Evolutionary conservation across 2,329 filamentous ascomycete species (phyloP).

Genomic region (Alternaria sp.): DNA sequence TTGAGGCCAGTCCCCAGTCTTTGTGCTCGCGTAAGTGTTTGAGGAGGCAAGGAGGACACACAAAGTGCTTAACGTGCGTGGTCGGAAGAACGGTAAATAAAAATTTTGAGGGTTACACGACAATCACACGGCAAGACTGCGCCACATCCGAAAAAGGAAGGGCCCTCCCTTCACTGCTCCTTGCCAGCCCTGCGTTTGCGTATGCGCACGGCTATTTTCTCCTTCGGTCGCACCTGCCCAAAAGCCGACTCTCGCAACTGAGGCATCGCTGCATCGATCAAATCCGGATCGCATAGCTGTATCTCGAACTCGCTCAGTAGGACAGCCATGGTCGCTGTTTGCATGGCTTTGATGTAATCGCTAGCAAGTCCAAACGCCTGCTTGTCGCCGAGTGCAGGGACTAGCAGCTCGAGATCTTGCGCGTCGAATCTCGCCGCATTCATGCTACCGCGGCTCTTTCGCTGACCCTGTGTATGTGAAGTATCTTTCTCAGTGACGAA

Average conservation of each 20-base stretch:
- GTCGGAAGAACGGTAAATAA: not conserved
- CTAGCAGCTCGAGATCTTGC: constrained; percentile 22
- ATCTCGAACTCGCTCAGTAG: constrained; percentile 35
- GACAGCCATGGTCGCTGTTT: constrained; percentile 30
- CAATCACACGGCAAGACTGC: not conserved
- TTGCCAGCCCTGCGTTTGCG: constrained; percentile 23
- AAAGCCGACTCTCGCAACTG: constrained; percentile 22
- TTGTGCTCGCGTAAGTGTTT: not conserved
- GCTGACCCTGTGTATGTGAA: not conserved
- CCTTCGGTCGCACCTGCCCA: constrained; percentile 27
- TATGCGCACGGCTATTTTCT: constrained; percentile 30
- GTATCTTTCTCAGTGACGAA: constrained; percentile 21
- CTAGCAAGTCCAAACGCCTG: constrained; percentile 14
- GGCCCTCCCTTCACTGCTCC: not conserved
- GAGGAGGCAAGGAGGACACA: not conserved
- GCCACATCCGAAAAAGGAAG: not conserved
- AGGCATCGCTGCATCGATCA: constrained; percentile 25
- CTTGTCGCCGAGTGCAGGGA: constrained; percentile 11
- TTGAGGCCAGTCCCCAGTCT: not conserved
- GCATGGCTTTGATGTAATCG: constrained; percentile 23
- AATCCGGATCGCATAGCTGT: constrained; percentile 30
- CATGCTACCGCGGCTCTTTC: not conserved
- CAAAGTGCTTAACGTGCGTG: not conserved
- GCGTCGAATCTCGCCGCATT: constrained; percentile 17
- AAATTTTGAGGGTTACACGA: not conserved